phyloP scores from a whole-genome alignment of 2,329 filamentous ascomycete genomes.

The Xylariales sp. region DNA sequence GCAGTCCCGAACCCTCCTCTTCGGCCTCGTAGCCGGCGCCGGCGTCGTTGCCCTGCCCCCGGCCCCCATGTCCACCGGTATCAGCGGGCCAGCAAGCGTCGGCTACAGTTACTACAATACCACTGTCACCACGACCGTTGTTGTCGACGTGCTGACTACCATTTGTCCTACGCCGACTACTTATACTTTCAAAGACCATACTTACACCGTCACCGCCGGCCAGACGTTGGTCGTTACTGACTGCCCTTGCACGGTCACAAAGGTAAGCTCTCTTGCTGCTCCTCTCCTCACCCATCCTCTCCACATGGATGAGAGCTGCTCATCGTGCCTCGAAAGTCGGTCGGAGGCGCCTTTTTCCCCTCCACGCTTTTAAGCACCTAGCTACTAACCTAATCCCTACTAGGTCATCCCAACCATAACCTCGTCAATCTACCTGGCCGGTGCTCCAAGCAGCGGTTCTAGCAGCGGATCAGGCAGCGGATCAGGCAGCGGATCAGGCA shows the following conservation, averaged over 20 bases:
- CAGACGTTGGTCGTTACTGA: slow-evolving; percentile 51
- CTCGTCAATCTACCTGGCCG: slow-evolving; percentile 3
- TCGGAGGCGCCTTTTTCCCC: not conserved
- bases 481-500: too few relatives aligned
- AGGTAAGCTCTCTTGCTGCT: slow-evolving; percentile 16
- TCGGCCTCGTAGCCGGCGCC: slow-evolving; percentile 15
- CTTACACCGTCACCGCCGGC: slow-evolving; percentile 50
- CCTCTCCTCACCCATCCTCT: not conserved
- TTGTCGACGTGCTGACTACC: slow-evolving; percentile 22
- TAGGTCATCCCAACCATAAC: slow-evolving; percentile 7
- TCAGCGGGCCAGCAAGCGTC: slow-evolving; percentile 3
- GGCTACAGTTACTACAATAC: slow-evolving; percentile 23
- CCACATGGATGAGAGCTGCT: not conserved
- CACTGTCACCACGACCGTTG: slow-evolving; percentile 19
- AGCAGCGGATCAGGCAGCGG: too few relatives aligned
- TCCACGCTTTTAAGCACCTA: too few relatives aligned
- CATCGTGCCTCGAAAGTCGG: too few relatives aligned
- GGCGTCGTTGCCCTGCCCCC: slow-evolving; percentile 10
- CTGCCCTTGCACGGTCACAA: slow-evolving; percentile 45
- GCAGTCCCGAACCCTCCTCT: slow-evolving; percentile 23
- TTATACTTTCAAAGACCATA: slow-evolving; percentile 44
- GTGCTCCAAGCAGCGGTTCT: too few relatives aligned
- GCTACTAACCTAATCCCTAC: not conserved
- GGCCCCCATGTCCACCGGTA: slow-evolving; percentile 5
- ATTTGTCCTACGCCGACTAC: slow-evolving; percentile 44